Evolutionary conservation across 202 grass and related monocot genomes (phyloP).

Genomic region (Setaria italica): DNA sequence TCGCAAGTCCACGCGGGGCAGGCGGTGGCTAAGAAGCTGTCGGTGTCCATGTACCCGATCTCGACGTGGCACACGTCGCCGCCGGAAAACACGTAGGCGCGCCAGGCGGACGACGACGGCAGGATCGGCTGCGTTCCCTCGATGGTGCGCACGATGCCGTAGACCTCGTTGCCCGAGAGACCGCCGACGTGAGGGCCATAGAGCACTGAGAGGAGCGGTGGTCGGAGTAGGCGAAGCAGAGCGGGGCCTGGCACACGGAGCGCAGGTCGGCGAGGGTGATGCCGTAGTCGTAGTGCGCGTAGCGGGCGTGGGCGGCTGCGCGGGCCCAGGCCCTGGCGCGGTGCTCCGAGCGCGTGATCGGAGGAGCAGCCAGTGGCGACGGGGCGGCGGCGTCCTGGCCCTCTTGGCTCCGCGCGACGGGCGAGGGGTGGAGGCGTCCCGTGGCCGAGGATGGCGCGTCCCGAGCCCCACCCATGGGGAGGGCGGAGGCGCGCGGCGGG

Average conservation of each 20-base stretch:
- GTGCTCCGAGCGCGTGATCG: not conserved
- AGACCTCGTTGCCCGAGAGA: too few relatives aligned
- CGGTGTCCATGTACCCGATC: not conserved
- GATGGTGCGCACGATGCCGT: not conserved
- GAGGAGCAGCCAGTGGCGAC: not conserved
- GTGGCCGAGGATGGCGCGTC: not conserved
- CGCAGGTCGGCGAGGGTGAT: not conserved
- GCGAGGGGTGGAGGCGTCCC: not conserved
- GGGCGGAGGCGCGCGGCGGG: not conserved
- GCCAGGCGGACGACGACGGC: not conserved
- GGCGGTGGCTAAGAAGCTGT: not conserved
- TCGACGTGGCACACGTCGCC: not conserved
- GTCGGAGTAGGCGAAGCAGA: not conserved
- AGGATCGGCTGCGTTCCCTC: not conserved
- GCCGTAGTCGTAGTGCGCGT: not conserved
- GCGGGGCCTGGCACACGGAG: not conserved
- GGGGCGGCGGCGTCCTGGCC: not conserved
- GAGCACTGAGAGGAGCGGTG: not conserved
- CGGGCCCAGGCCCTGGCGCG: too few relatives aligned
- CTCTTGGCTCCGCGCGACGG: not conserved
- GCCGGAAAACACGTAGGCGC: not conserved
- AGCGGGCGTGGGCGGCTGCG: not conserved
- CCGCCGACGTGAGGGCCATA: not conserved
- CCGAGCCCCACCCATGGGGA: not conserved
- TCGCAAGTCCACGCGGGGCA: not conserved